Conservation (phyloP, 179 eudicot species). For the Beta lomatogona region DNA sequence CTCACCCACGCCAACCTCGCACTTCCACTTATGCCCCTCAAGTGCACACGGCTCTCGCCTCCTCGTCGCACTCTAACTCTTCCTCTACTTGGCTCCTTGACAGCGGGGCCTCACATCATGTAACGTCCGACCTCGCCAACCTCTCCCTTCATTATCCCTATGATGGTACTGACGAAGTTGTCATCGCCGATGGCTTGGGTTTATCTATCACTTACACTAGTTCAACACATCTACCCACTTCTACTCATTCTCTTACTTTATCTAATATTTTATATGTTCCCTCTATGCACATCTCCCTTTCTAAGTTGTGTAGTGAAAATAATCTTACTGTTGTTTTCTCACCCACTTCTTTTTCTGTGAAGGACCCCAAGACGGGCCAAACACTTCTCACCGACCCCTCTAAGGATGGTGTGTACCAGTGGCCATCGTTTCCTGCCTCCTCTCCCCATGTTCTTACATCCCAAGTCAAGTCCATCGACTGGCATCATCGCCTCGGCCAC, state of each 20-base stretch:
- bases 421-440: too few species aligned
- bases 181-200: background rate
- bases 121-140: background rate
- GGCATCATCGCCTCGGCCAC: too few species aligned
- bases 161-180: slow-evolving; percentile 2
- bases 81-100: background rate
- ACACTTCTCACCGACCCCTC: too few species aligned
- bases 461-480: too few species aligned
- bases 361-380: too few species aligned
- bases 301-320: background rate
- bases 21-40: background rate
- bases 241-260: background rate
- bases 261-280: slow-evolving; percentile 1
- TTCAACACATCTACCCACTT: background rate
- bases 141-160: slow-evolving; percentile 1
- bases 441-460: too few species aligned
- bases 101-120: slow-evolving; percentile 6
- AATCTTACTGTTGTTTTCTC: background rate
- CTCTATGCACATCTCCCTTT: background rate
- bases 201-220: background rate
- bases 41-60: background rate
- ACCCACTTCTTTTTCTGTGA: too few species aligned
- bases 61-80: background rate
- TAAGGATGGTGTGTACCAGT: too few species aligned
- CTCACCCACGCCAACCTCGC: background rate